A percentile compares a stretch with the other conserved stretches of the same genome.
Evolutionary conservation across 73 alveolate species (phyloP).

Genomic region (Tetrahymena malaccensis): DNA sequence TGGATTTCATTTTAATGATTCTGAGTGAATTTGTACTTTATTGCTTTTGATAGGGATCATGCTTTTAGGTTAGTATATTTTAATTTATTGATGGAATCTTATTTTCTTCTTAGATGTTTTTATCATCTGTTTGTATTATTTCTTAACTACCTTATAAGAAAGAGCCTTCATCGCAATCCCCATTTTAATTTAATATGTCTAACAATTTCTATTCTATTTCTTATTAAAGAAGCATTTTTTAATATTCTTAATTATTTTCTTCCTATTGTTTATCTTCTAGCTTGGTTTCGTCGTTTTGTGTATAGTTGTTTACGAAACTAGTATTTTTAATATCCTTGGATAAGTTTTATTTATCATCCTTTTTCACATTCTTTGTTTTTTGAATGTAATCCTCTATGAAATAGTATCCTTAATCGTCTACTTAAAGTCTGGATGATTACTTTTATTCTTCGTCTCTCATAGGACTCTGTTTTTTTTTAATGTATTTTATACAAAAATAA

Average conservation of each 20-base stretch:
- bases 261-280: neutral
- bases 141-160: neutral
- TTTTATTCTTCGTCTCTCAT: neutral
- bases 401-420: neutral
- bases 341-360: neutral
- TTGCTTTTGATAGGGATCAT: neutral
- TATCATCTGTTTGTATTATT: neutral
- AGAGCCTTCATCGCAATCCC: neutral
- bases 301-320: neutral
- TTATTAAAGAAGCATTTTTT: neutral
- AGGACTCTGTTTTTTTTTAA: neutral
- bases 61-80: neutral
- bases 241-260: neutral
- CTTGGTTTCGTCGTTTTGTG: neutral
- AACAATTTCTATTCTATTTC: neutral
- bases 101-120: neutral
- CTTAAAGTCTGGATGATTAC: neutral
- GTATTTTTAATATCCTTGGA: neutral
- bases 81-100: neutral
- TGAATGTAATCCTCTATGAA: neutral
- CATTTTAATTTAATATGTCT: neutral
- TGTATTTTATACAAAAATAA: neutral
- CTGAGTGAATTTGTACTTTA: neutral
- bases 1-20: neutral
- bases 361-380: neutral